These are phyloP conservation scores for Brettanomyces sp. DNA, from an alignment of 805 yeast species.

Conservation along the genomic window DNA sequence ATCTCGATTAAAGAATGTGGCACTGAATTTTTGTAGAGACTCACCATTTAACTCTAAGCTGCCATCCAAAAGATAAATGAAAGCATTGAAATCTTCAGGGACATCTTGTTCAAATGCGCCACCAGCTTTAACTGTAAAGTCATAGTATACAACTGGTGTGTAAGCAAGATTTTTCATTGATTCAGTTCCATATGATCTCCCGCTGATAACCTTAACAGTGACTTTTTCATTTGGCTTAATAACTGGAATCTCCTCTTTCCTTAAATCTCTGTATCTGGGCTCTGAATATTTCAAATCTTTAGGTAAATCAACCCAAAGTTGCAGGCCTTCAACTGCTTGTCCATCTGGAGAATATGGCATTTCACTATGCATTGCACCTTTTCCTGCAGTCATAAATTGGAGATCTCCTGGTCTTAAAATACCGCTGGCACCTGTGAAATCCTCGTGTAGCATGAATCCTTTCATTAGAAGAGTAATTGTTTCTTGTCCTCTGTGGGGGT, in stretches of 20 bases:
- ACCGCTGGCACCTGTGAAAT: conserved; percentile 80
- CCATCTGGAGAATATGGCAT: conserved; percentile 62
- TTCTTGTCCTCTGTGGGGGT: conserved; percentile 77
- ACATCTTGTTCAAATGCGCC: conserved; percentile 53
- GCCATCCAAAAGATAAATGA: conserved; percentile 62
- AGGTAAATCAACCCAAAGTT: conserved; percentile 84
- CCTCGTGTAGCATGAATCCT: conserved; percentile 73
- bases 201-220: conserved; percentile 65
- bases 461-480: conserved; percentile 61
- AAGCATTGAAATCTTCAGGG: conserved; percentile 54
- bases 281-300: conserved; percentile 47
- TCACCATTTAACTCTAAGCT: conserved; percentile 35
- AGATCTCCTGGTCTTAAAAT: conserved; percentile 72
- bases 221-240: conserved; percentile 58
- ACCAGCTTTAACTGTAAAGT: conserved; percentile 55
- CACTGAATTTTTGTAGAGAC: conserved; percentile 34
- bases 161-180: conserved; percentile 69
- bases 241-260: conserved; percentile 60
- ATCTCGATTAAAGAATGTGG: conserved; percentile 58
- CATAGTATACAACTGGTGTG: conserved; percentile 72
- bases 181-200: conserved; percentile 66
- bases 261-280: conserved; percentile 75
- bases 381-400: conserved; percentile 92
- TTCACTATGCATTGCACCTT: conserved; percentile 78
- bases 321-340: conserved; percentile 53